Base-by-base conservation (phyloP, 1,284 basidiomycete genomes). In the Peniophora sp. region DNA sequence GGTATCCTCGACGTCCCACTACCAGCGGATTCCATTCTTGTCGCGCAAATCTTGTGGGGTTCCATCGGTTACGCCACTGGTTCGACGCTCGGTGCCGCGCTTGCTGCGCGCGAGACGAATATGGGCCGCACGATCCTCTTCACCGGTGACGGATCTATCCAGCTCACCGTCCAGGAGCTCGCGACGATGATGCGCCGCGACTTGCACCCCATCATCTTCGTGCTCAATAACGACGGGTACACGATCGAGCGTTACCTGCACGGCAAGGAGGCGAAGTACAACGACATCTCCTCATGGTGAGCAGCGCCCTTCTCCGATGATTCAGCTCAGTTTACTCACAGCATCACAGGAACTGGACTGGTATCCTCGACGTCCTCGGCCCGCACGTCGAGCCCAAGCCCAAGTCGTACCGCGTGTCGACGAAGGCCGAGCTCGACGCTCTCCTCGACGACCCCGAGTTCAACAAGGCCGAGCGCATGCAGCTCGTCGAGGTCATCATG, bases 141-240 rank as follows among this genome's bases (percentile, higher is more conserved):
- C 65, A 76, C 93, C 20, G 95, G 95, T 3, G 89, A 92, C 60
- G 90, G 88, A 37, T 85, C 83, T 63, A 61, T 88, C 74, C 86
- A 89, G 70, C 66, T 89, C 36, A 79, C 81, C 0, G 85, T 83
- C 2, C 87, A 89, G 62, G 86, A 89, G 57, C 64, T 94, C 15
- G 85, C 88, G 3, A 83, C 85, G 2, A 92, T 92, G 84, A 76
- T 91, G 50, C 76, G 74, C 24, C 65, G 77, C 50, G 76, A 72
- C 6, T 63, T 92, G 32, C 85, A 75, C 51, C 89, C 91, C 2
- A 89, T 90, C 62, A 72, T 93, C 48, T 92, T 93, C 65, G 74
- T 97, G 14, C 72, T 97, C 52, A 93, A 94, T 73, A 95, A 97
- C 68, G 81, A 82, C 49, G 94, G 94, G 0, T 94, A 93, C 65